phyloP scores from a whole-genome alignment of 2,329 filamentous ascomycete genomes.

The Fusarium solani-melongenae region DNA sequence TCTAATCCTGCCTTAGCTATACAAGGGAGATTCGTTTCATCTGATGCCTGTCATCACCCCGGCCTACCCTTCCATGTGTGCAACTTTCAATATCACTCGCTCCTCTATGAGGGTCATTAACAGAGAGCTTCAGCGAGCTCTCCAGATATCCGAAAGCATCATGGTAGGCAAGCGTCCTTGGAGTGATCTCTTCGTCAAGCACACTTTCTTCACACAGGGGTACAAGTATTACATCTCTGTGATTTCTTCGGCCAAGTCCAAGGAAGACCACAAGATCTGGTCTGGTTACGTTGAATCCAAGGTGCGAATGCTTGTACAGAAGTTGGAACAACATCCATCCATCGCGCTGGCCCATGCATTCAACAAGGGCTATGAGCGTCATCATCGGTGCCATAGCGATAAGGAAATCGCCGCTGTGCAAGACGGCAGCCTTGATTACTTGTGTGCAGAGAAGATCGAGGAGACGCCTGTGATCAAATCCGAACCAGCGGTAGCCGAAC shows the following conservation, averaged over 20 bases:
- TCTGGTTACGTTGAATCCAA: slow-evolving; percentile 95
- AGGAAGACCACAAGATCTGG: slow-evolving; percentile 88
- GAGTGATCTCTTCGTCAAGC: slow-evolving; percentile 89
- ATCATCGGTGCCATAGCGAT: slow-evolving; percentile 74
- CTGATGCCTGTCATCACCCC: slow-evolving; percentile 99
- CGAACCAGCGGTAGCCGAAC: slow-evolving; percentile 38
- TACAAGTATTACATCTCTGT: slow-evolving; percentile 98
- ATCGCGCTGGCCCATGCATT: slow-evolving; percentile 90
- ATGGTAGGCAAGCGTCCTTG: slow-evolving; percentile 80
- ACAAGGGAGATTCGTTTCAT: slow-evolving; percentile 84
- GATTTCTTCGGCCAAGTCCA: slow-evolving; percentile 82
- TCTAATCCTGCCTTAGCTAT: slow-evolving; percentile 62
- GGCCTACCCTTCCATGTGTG: slow-evolving; percentile 97
- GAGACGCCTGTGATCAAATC: slow-evolving; percentile 46
- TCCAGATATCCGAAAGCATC: slow-evolving; percentile 82
- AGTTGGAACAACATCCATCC: slow-evolving; percentile 81
- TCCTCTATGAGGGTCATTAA: slow-evolving; percentile 89
- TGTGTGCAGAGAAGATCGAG: slow-evolving; percentile 53
- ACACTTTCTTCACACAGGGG: slow-evolving; percentile 91
- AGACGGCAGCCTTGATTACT: slow-evolving; percentile 62
- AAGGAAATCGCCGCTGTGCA: slow-evolving; percentile 64
- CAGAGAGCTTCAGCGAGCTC: slow-evolving; percentile 81
- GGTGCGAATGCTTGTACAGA: slow-evolving; percentile 84
- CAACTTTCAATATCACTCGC: slow-evolving; percentile 90
- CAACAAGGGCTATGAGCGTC: slow-evolving; percentile 90